A percentile compares a stretch with the other conserved stretches of the same genome.
Conservation (phyloP, 257 asterid genomes). For the Cinchona pubescens region DNA sequence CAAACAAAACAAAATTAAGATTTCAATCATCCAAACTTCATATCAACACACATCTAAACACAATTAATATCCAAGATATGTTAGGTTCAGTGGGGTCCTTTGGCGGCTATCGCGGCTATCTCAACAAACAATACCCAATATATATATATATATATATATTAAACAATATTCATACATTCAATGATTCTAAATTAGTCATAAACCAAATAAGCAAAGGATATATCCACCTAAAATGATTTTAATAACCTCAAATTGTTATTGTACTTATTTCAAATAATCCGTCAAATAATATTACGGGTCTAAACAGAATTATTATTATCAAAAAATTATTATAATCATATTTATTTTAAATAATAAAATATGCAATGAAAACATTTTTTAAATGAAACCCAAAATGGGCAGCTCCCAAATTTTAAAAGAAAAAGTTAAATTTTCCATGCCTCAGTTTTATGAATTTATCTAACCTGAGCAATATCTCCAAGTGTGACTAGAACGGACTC, state of each 20-base stretch:
- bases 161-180: neutral
- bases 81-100: constrained; percentile 29
- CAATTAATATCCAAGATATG: constrained; percentile 2
- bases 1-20: constrained; percentile 16
- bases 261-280: too few relatives aligned
- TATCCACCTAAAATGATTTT: too few relatives aligned
- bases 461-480: constrained; percentile 82
- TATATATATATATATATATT: neutral
- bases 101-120: constrained; percentile 10
- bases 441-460: neutral
- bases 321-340: too few relatives aligned
- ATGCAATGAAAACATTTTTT: too few relatives aligned
- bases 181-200: neutral
- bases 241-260: too few relatives aligned
- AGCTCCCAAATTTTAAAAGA: neutral
- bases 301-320: too few relatives aligned
- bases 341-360: too few relatives aligned
- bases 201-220: neutral
- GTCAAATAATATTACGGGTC: too few relatives aligned
- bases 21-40: neutral
- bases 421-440: neutral
- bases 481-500: constrained; percentile 58
- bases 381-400: neutral
- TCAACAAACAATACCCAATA: neutral
- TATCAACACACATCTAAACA: neutral